These are phyloP conservation scores for Candida incommunis DNA, from an alignment of 805 yeast species.

Conservation along the genomic window DNA sequence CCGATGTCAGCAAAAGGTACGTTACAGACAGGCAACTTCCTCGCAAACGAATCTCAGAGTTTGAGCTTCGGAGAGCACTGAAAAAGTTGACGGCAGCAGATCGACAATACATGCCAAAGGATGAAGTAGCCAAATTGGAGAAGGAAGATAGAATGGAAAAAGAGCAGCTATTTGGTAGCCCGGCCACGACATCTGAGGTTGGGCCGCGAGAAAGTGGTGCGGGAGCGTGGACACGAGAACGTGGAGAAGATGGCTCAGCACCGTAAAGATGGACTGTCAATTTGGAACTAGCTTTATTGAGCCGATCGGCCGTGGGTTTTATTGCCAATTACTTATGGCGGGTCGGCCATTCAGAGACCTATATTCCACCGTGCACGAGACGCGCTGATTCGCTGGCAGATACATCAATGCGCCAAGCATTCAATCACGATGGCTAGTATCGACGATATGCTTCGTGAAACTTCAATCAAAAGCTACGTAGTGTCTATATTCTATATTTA, in stretches of 20 bases:
- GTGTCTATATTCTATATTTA: too few species aligned
- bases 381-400: too few species aligned
- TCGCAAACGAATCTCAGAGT: conserved; percentile 31
- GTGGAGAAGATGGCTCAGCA: conserved; percentile 84
- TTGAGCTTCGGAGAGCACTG: conserved; percentile 24
- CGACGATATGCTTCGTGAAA: too few species aligned
- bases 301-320: too few species aligned
- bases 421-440: too few species aligned
- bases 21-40: conserved; percentile 35
- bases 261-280: too few species aligned
- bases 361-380: too few species aligned
- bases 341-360: too few species aligned
- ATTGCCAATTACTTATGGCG: too few species aligned
- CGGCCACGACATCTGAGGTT: conserved; percentile 7
- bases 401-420: too few species aligned
- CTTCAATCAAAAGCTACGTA: too few species aligned
- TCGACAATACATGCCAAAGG: conserved; percentile 19
- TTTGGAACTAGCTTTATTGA: too few species aligned
- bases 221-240: conserved; percentile 53
- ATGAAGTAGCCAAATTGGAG: conserved; percentile 25
- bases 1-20: conserved; percentile 61
- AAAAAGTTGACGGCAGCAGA: conserved; percentile 23
- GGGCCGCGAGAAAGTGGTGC: conserved; percentile 65
- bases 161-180: conserved; percentile 3
- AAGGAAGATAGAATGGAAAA: conserved; percentile 19